Base-by-base conservation (phyloP, 495 filamentous ascomycete species). In the Massariosphaeria phaeospora region DNA sequence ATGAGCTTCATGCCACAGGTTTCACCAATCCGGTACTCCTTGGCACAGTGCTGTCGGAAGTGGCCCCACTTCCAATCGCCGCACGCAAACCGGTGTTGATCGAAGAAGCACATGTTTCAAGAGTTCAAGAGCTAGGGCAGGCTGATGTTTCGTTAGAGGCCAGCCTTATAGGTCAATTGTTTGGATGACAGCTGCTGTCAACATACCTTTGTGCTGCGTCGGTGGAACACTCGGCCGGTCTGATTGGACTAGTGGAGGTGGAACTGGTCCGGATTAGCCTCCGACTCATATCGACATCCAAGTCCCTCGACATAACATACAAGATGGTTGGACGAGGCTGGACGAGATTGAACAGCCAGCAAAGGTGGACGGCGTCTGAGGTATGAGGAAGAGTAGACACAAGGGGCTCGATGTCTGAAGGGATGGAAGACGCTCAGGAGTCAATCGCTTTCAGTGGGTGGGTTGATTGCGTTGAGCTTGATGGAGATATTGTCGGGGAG, bases 1-100 rank as follows among this genome's bases (percentile, higher is more conserved):
- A 96, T 84, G 66, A 96, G 82, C 75, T 85, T 93, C 77, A 96
- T 89, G 64, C 93, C 93, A 73, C 93, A 98, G 35, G 93, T 97
- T 78, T 98, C 93, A 67, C 93, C 93, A 43, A 85, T 96, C 63
- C 94, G 89, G 75, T 97, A 96, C 66, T 98, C 93, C 72, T 85
- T 86, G 69, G 86, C 83, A 81, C 94, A 98, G 61, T 96, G 93
- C 71, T 91, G 80, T 57, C 87, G 83, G 78, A 97, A 96, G 70
- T 83, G 84, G 62, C 88, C 87, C 93, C 94, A 98, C 72, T 91
- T 91, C 83, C 83, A 96, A 77, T 93, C 91, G 65, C 84, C 84
- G 73, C 93, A 98, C 34, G 45, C 59, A 73, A 78, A 85, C 27
- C 73, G 72, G 54, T 75, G 76, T 59, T 80, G 78, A 55, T 84